Conservation (phyloP, 2,329 filamentous ascomycete species). For the Apiospora koreana region DNA sequence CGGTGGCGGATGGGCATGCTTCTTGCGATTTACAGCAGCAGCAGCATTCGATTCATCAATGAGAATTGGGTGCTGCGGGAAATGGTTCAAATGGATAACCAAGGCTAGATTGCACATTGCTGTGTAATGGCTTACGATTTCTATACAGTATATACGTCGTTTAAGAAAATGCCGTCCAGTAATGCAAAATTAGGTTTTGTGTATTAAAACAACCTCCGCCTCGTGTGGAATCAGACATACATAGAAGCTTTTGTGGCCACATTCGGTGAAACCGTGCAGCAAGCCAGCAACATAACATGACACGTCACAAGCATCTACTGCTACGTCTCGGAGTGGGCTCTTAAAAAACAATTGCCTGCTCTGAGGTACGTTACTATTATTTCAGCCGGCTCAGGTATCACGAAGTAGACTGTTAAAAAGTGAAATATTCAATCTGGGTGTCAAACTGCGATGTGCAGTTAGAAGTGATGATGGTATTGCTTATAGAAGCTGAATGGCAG, state of each 20-base stretch:
- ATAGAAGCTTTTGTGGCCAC: not conserved
- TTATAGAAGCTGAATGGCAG: not conserved
- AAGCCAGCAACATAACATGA: not conserved
- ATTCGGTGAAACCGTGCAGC: not conserved
- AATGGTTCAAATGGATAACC: not conserved
- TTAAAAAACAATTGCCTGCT: too few species aligned
- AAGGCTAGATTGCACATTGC: not conserved
- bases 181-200: not conserved
- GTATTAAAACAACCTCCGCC: not conserved
- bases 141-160: not conserved
- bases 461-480: not conserved
- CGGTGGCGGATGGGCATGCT: not conserved
- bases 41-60: not conserved
- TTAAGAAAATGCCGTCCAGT: conserved; percentile 1
- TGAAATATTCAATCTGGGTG: not conserved
- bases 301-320: not conserved
- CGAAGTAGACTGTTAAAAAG: not conserved
- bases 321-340: not conserved
- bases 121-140: conserved; percentile 7
- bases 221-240: not conserved
- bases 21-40: not conserved
- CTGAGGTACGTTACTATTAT: too few species aligned
- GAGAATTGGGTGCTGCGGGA: not conserved
- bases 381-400: not conserved
- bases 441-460: not conserved